These are phyloP conservation scores for Udeniomyces megalosporus DNA, from an alignment of 768 basidiomycete genomes.

Conservation along the genomic window DNA sequence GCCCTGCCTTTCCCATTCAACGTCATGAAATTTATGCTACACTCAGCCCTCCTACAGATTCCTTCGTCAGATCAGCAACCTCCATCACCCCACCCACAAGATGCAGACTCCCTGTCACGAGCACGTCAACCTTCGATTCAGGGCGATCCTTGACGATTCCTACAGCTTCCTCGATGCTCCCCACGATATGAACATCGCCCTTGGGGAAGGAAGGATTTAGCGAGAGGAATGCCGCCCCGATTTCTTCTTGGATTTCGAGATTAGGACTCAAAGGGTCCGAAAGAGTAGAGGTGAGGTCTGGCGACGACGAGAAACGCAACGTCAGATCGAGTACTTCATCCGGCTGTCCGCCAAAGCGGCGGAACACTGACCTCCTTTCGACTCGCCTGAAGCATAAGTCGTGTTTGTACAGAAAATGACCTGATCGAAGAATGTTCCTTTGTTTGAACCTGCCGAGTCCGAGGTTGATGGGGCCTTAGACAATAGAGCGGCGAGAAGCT, in stretches of 20 bases:
- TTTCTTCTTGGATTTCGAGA: conserved; percentile 57
- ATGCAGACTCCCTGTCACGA: conserved; percentile 85
- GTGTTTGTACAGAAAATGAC: conserved; percentile 94
- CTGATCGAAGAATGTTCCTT: conserved; percentile 48
- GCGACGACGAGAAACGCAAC: neutral
- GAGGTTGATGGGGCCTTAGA: neutral
- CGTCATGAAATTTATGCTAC: too few species aligned
- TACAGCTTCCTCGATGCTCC: conserved; percentile 83
- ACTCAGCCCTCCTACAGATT: neutral
- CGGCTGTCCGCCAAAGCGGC: too few species aligned
- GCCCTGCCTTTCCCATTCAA: too few species aligned
- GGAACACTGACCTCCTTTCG: conserved; percentile 72
- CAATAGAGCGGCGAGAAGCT: conserved; percentile 50
- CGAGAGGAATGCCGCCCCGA: conserved; percentile 55
- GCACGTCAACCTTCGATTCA: conserved; percentile 38
- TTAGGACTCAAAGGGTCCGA: conserved; percentile 36
- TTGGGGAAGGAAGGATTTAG: conserved; percentile 47
- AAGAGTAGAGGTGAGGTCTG: conserved; percentile 63
- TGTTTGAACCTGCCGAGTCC: neutral
- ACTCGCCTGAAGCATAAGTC: conserved; percentile 74
- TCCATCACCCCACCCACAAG: conserved; percentile 88
- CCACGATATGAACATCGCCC: conserved; percentile 55
- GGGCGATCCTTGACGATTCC: conserved; percentile 36
- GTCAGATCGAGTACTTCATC: too few species aligned
- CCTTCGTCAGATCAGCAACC: conserved; percentile 60